Evolutionary conservation across 306 rosid species (phyloP), one percentile per base, ranked within the genome.

Genomic region (Mimosa bimucronata): DNA sequence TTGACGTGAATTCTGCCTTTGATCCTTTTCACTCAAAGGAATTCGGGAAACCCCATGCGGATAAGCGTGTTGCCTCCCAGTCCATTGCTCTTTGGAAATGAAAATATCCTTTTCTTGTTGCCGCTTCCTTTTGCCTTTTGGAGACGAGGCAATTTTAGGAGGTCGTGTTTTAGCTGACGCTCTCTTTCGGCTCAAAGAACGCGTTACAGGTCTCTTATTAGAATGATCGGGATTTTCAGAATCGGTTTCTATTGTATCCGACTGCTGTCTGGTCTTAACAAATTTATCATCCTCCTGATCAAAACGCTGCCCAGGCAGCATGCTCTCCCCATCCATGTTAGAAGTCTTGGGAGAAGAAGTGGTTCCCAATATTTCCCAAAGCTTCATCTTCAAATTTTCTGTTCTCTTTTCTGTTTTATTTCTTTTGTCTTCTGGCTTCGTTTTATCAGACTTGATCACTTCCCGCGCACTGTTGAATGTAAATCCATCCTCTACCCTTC

Each of bases 161-260:
- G 75, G 81, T 81, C 72, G 82, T 71, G 61, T 76, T 75, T 82
- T 83, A 50, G 86, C 80, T 58, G 86, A 78, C 21, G 72, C 86
- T 84, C 80, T 91, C 88, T 86, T 91, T 77, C 82, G 85, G 73
- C 85, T 79, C 81, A 73, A 77, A 29, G 97, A 88, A 77, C 87
- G 89, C 81, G 97, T 88, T 77, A 85, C 84, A 57, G 99, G 98
- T 70, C 93, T 89, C 85, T 71, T 81, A 44, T n/a, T 46, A 77
- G 83, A 31, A 46, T 77, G 83, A 72, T 79, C 86, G 34, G 88
- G 82, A 86, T 84, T 83, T 88, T 95, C 96, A 66, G 98, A 93
- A 83, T 91, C 98, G 48, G 94, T 88, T 89, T 93, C 99, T 80
- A 93, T 93, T 19, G 94, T 82, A 82, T 95, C 98, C 0, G 99